Evolutionary conservation across 2,329 filamentous ascomycete genomes (phyloP).

Genomic region (Paradendryphiella salina): DNA sequence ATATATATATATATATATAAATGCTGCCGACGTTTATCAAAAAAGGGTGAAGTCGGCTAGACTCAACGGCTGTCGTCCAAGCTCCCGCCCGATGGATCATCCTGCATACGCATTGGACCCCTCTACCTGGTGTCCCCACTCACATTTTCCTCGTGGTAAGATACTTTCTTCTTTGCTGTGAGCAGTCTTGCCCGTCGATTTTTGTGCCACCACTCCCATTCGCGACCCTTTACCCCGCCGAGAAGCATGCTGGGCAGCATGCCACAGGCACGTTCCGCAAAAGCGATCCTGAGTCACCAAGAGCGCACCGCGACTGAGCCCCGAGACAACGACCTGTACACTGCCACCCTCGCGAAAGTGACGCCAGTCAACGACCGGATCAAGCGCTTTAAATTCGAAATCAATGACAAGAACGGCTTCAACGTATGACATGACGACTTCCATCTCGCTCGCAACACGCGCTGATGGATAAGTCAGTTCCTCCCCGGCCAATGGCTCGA

Average conservation of each 20-base stretch:
- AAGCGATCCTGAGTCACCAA: constrained; percentile 57
- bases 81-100: constrained; percentile 18
- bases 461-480: constrained; percentile 56
- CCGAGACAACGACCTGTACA: constrained; percentile 66
- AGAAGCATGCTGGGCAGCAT: constrained; percentile 36
- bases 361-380: constrained; percentile 67
- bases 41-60: constrained; percentile 9
- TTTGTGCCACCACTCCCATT: constrained; percentile 14
- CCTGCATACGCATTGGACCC: constrained; percentile 20
- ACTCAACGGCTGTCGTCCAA: constrained; percentile 15
- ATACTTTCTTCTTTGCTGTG: constrained; percentile 24
- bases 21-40: constrained; percentile 1
- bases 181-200: constrained; percentile 17
- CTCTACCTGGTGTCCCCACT: constrained; percentile 20
- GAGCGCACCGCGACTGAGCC: constrained; percentile 75
- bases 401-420: constrained; percentile 56
- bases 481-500: constrained; percentile 88
- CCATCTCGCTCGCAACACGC: constrained; percentile 31
- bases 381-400: constrained; percentile 67
- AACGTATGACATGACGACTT: constrained; percentile 51
- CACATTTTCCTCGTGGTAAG: constrained; percentile 22
- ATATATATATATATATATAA: too few species aligned
- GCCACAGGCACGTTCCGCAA: constrained; percentile 37
- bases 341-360: constrained; percentile 64
- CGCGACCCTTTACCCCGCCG: constrained; percentile 14